Base-by-base conservation (phyloP, 306 rosid species). In the Corylus heterophylla region DNA sequence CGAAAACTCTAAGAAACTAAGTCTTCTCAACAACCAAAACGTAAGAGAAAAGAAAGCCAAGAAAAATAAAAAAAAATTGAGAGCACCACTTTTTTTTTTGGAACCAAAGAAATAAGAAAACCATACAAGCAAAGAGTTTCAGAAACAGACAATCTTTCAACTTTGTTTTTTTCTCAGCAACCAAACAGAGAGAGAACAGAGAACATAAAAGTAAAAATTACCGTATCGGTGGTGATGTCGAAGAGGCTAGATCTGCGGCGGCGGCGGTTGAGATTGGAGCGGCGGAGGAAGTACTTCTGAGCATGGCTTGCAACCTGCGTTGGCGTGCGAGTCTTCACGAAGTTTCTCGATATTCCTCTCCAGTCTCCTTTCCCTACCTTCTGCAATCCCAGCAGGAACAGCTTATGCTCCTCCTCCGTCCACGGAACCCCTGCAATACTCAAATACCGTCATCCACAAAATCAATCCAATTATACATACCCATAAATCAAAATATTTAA, bases 221-320 rank as follows among this genome's bases (percentile, higher is more conserved):
- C 99, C 82, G 96, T 78, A 75, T 96, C 99, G 2, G 99, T 90
- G 77, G 99, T 96, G 89, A 96, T 96, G 50, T 96, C 99, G 6
- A 96, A 96, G 63, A 96, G 98, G 82, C 99, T 96, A 74, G 99
- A 93, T 89, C 99, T 88, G 76, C 99, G 99, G 86, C 99, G 99
- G 27, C 99, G 96, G 92, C 99, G 98, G 72, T 93, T 96, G 78
- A 88, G 90, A 51, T 96, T 96, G 85, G 81, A 90, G 49, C 97
- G 93, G 54, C 99, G 94, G 78, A 96, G 98, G 82, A 88, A 96
- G 89, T 96, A 96, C 29, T 96, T 96, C 81, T 96, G 99, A 79
- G 99, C 99, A 78, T 96, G 99, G 55, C 99, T 96, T 0, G 99
- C 99, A 4, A 96, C 99, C 90, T 96, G 99, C 8, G 99, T 96